Evolutionary conservation across 345 rosid species (phyloP), one percentile per base, ranked within the genome.

Genomic region (Balakata baccata): DNA sequence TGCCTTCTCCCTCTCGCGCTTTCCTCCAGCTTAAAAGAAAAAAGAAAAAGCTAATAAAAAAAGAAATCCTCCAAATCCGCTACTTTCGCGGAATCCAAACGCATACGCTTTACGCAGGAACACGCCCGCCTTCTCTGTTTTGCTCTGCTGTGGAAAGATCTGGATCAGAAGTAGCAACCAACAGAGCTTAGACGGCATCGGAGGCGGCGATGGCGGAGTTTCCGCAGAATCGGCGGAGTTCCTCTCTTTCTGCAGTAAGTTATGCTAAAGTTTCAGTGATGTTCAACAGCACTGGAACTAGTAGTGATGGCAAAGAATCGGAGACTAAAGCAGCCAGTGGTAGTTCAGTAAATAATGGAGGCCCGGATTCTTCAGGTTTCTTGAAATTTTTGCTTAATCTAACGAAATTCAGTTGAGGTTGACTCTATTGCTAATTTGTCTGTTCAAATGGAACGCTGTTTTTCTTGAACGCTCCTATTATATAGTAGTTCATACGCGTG

Each of bases 201-300:
- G 78, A 50, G 39, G 39, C 41, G 58, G 59, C 73, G 79, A 89
- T 85, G 90, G 85, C 79, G 71, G 89, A 85, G 52, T 77, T 88
- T 37, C 81, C 78, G 78, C 88, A 67, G 71, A 80, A 79, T 56
- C 84, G 76, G 17, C 76, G 68, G 66, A 83, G 45, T 37, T 81
- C 72, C 11, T 69, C 78, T 16, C 71, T 65, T 16, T 59, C 77
- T 56, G 68, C 89, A 0, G 79, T 82, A 39, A 84, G 74, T 57
- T 83, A 86, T 45, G 80, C 61, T 23, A 84, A 84, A 70, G 76
- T 61, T 68, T 74, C 87, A 25, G 86, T 74, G 37, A 80, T 56
- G 22, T 49, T 79, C 71, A 86, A 83, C 74, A 46, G 64, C 45
- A 70, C n/a, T 58, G 87, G 72, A 62, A 81, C 78, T 66, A 47